These are phyloP conservation scores for Euphorbia tirucalli DNA, from an alignment of 345 rosid genomes.

Conservation along the genomic window DNA sequence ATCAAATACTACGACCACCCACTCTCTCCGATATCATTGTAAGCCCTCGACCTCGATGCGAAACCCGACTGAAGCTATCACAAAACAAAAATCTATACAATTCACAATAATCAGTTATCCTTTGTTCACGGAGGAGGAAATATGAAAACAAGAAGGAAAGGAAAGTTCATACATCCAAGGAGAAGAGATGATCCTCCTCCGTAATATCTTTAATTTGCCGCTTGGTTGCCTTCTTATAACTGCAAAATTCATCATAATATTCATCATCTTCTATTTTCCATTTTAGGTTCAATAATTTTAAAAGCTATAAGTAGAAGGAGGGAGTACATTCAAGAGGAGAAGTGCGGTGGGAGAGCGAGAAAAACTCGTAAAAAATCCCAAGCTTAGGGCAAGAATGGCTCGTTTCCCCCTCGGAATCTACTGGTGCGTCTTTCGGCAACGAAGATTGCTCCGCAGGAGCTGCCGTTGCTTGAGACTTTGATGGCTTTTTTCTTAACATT, in stretches of 20 bases:
- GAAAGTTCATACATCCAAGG: constrained; percentile 54
- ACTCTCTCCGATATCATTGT: too few relatives aligned
- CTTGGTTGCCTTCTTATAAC: constrained; percentile 57
- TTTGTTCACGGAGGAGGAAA: too few relatives aligned
- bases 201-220: constrained; percentile 56
- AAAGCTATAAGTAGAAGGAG: constrained; percentile 16
- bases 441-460: constrained; percentile 26
- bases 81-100: too few relatives aligned
- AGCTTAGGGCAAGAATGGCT: constrained; percentile 78
- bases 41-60: too few relatives aligned
- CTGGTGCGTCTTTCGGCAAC: constrained; percentile 41
- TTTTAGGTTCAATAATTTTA: not conserved
- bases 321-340: constrained; percentile 85
- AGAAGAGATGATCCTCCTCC: constrained; percentile 75
- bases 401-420: constrained; percentile 69
- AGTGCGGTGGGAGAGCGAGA: constrained; percentile 85
- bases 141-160: not conserved
- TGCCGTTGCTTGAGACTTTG: constrained; percentile 15
- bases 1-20: too few relatives aligned
- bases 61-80: too few relatives aligned
- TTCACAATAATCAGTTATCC: too few relatives aligned
- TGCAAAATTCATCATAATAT: constrained; percentile 26
- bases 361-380: constrained; percentile 85
- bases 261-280: not conserved
- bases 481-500: constrained; percentile 38